Base-by-base conservation (phyloP, 139 green algal species). In the Coccomyxa sp. region DNA sequence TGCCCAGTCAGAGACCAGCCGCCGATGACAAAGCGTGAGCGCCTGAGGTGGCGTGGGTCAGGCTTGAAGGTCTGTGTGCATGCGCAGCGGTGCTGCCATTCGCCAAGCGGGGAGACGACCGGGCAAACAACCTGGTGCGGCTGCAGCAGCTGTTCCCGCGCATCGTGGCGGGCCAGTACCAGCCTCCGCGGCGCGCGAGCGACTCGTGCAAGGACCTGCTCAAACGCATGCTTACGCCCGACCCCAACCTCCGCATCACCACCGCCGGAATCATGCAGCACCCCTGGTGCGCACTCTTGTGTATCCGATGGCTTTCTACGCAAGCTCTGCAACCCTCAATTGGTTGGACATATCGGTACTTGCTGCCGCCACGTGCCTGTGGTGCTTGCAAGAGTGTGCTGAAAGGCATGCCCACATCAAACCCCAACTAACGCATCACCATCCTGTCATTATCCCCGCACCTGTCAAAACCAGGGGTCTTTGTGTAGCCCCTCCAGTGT, bases 81-180 rank as follows among this genome's bases (percentile, higher is more conserved):
- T 31, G 18, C 45, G 79, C 79, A 82, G 79, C 32, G 0, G 30
- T 12, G 11, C 83, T 87, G 32, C 84, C 84, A 13, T 87, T 87
- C 60, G n/a, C 68, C 16, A 58, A 79, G 32, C 79, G 57, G 0
- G 58, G 66, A 27, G 84, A 82, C 31, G 13, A 45, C 13, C 15
- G 28, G 11, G 23, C 45, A 10, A 81, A 79, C 45, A 59, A 74
- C 21, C 17, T 81, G 18, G 45, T 38, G 14, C 68, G 66, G 15
- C 25, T 87, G 75, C 84, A 81, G 31, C 63, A 67, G 13, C 58
- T 87, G 32, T 83, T 84, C 45, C 79, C 76, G 59, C 79, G 84
- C n/a, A 86, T 86, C n/a, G 45, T 82, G 27, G 58, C 51, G 13
- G 83, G 60, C 10, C 28, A 83, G 12, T 86, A 80, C 60, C 38